Percentiles rank a stretch among this genome's conserved stretches.
These are phyloP conservation scores for Albophoma yamanashiensis DNA, from an alignment of 2,329 filamentous ascomycete genomes.

Conservation along the genomic window DNA sequence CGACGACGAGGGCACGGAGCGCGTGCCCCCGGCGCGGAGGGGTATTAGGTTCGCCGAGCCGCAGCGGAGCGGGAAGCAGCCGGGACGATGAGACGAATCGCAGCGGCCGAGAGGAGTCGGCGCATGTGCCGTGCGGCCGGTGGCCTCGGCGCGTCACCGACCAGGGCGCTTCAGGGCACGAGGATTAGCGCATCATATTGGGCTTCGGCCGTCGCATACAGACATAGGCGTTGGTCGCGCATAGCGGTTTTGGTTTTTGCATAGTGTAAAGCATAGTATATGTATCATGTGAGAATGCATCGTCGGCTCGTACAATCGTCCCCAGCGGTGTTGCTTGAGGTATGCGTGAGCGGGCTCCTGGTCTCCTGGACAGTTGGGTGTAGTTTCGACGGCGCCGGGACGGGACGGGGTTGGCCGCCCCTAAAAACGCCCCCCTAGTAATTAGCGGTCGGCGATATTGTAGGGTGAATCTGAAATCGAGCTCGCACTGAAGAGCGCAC, in stretches of 20 bases:
- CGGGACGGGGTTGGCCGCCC: background rate
- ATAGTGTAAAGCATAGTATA: background rate
- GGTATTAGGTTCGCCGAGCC: slow-evolving; percentile 53
- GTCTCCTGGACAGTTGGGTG: background rate
- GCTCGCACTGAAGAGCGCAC: too few relatives aligned
- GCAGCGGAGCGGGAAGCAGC: slow-evolving; percentile 1
- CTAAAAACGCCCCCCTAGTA: too few relatives aligned
- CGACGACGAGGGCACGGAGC: slow-evolving; percentile 43
- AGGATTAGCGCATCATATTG: too few relatives aligned
- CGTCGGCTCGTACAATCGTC: background rate
- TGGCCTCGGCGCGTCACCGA: background rate
- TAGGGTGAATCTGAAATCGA: too few relatives aligned
- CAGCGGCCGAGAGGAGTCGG: background rate
- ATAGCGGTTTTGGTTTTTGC: background rate
- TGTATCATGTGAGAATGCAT: background rate
- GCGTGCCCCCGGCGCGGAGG: slow-evolving; percentile 39
- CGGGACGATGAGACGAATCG: background rate
- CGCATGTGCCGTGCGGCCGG: background rate
- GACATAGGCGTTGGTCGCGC: background rate
- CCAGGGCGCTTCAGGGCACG: background rate
- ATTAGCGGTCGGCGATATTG: too few relatives aligned
- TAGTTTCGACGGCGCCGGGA: background rate
- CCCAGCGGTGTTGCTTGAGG: background rate
- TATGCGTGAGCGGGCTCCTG: background rate
- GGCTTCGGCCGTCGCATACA: background rate